Base-by-base conservation (phyloP, 257 asterid species). In the Primulina huaijiensis region DNA sequence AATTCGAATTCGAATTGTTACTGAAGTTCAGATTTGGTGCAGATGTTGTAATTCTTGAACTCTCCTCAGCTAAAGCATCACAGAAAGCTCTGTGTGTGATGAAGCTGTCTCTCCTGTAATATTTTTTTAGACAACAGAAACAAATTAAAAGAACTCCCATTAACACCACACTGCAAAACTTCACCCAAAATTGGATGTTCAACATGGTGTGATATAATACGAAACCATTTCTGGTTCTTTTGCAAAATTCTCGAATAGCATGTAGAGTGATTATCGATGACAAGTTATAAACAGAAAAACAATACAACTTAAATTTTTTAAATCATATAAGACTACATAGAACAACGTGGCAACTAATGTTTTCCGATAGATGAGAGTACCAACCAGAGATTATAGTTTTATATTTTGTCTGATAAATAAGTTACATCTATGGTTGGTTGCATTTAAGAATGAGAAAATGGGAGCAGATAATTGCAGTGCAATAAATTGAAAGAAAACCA, bases 21-120 rank as follows among this genome's bases (percentile, higher is more conserved):
- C 82, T 74, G 80, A 86, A 83, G 80, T 69, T 86, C 73, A 86
- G 60, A 62, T 75, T 77, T 19, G 72, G 72, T 5, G 71, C 78
- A 29, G 79, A 76, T 35, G 86, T 74, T 9, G 56, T 55, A 38
- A 82, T 59, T 72, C 87, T 84, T 16, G 86, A 79, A 74, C 82
- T 86, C 66, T 88, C 95, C 68, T 88, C 89, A 14, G 88, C 88
- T 57, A 88, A 77, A 3, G 92, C 95, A 76, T 88, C 95, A 52
- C 95, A 88, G 67, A 88, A 88, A 5, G 95, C 95, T 78, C 95
- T 81, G 57, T 88, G 95, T n/a, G 95, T 88, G 38, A 82, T 88
- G 80, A 88, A 88, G 74, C 95, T 88, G 62, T 88, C 95, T 63
- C 86, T 88, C 85, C 95, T 88, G 86, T 31, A 58, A 25, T 27